These are phyloP conservation scores for Misopates orontium DNA, from an alignment of 257 asterid genomes.

Conservation along the genomic window DNA sequence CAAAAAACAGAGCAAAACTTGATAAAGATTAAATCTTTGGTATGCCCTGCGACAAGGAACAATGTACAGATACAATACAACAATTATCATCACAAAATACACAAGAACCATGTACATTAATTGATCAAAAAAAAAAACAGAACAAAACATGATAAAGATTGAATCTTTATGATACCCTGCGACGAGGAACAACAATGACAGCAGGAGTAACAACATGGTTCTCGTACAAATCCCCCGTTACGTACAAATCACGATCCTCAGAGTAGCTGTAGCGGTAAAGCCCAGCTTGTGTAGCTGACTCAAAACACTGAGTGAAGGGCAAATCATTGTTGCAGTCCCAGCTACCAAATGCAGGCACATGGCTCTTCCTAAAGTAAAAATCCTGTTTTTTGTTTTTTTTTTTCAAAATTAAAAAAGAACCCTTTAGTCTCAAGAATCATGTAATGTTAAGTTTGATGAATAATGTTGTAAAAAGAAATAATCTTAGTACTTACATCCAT, in stretches of 20 bases:
- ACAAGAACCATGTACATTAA: background rate
- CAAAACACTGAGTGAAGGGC: slow-evolving; percentile 83
- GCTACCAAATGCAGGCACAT: slow-evolving; percentile 87
- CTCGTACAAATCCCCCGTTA: slow-evolving; percentile 74
- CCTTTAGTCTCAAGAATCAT: background rate
- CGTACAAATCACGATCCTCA: slow-evolving; percentile 68
- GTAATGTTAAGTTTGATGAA: background rate
- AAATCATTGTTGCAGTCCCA: slow-evolving; percentile 78
- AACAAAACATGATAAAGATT: background rate
- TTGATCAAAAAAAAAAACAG: background rate
- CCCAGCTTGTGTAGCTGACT: slow-evolving; percentile 58
- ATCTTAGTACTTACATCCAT: slow-evolving; percentile 43
- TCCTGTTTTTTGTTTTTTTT: no score
- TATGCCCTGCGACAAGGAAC: no score
- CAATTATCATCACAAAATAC: no score
- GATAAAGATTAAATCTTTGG: no score
- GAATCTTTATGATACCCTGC: slow-evolving; percentile 37
- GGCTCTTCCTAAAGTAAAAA: slow-evolving; percentile 58
- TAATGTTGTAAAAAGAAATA: background rate
- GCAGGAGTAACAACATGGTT: slow-evolving; percentile 65
- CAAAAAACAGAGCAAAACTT: no score
- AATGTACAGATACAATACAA: no score
- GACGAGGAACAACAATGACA: slow-evolving; percentile 76
- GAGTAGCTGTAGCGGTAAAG: slow-evolving; percentile 57
- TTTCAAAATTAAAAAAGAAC: no score